A percentile compares a stretch with the other conserved stretches of the same genome.
Conservation (phyloP, 208 protist species). For the Trypanosoma cruzi region DNA sequence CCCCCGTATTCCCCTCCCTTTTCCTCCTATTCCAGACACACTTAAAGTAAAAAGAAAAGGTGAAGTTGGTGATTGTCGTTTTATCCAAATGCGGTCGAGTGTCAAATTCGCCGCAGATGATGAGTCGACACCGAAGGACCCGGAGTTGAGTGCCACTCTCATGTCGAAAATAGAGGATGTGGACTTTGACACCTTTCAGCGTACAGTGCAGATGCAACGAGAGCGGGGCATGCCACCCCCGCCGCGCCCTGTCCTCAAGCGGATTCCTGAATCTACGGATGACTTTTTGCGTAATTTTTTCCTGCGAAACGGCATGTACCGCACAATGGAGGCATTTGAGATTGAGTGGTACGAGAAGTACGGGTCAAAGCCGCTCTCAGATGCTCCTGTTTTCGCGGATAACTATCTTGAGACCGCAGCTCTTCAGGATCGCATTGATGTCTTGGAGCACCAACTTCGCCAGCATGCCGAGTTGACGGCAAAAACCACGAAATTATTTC, state of each 20-base stretch:
- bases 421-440: conserved; percentile 76
- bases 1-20: background rate
- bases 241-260: conserved; percentile 82
- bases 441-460: conserved; percentile 78
- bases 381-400: conserved; percentile 73
- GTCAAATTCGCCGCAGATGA: background rate
- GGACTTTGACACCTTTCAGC: conserved; percentile 64
- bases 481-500: conserved; percentile 71
- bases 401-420: conserved; percentile 86
- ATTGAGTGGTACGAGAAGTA: conserved; percentile 87
- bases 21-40: background rate
- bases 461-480: conserved; percentile 82
- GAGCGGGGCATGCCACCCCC: conserved; percentile 54
- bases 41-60: background rate
- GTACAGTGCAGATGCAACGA: conserved; percentile 55
- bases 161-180: conserved; percentile 41
- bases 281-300: conserved; percentile 95
- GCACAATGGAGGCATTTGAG: conserved; percentile 87
- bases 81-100: conserved; percentile 9
- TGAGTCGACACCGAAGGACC: background rate
- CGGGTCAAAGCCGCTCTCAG: conserved; percentile 47
- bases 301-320: conserved; percentile 72
- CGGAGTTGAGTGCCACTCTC: background rate
- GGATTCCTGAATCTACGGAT: conserved; percentile 91
- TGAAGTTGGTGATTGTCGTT: background rate